phyloP scores from a whole-genome alignment of 345 rosid species.

The Gossypium ekmanianum region DNA sequence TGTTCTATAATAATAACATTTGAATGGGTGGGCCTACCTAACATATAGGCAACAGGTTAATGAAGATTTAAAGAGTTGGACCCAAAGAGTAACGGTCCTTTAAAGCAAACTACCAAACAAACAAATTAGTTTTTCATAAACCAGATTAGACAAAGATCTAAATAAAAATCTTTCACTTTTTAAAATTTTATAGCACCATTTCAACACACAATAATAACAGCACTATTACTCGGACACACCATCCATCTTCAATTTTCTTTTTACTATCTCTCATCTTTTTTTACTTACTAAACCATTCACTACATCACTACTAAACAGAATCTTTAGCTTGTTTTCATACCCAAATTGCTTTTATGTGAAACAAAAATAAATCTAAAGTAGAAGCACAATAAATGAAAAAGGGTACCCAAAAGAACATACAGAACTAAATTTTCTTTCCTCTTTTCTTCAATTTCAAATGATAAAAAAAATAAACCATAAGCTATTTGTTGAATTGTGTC shows the following conservation, averaged over 20 bases:
- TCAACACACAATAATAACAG: not conserved
- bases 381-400: not conserved
- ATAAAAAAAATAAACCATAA: not conserved
- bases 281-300: too few species aligned
- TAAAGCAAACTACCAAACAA: not conserved
- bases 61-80: not conserved
- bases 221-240: not conserved
- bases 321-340: not conserved
- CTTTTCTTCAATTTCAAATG: conserved; percentile 5
- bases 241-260: too few species aligned
- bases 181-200: too few species aligned
- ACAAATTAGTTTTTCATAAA: not conserved
- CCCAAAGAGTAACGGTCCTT: not conserved
- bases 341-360: not conserved
- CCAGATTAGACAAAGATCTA: not conserved
- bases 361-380: not conserved
- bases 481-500: conserved; percentile 12
- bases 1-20: too few species aligned
- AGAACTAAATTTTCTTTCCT: not conserved
- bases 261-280: too few species aligned
- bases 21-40: not conserved
- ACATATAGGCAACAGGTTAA: not conserved
- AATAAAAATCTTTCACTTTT: not conserved
- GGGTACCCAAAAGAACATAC: too few species aligned
- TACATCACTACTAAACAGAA: not conserved